Percentiles rank a stretch among this genome's conserved stretches.
These are phyloP conservation scores for Pythium aristosporum DNA, from an alignment of 352 stramenopile genomes.

Conservation along the genomic window DNA sequence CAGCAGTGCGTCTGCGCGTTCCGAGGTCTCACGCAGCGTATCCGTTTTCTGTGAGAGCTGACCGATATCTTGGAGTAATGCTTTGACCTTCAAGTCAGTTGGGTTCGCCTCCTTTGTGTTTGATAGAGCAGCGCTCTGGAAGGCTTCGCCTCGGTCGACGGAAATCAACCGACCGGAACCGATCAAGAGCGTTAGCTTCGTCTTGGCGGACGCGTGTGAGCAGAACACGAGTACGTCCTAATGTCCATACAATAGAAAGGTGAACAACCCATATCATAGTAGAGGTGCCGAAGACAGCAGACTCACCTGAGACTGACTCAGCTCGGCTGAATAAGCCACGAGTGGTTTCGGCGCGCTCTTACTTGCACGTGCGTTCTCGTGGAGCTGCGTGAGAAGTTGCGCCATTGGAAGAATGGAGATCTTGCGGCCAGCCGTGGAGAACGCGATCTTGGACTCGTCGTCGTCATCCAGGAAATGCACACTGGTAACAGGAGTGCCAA, in stretches of 20 bases:
- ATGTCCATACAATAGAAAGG: no score
- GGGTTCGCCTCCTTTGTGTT: not conserved
- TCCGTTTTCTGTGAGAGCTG: slow-evolving; percentile 7
- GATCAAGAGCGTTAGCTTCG: slow-evolving; percentile 5
- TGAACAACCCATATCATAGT: not conserved
- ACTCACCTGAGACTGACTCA: slow-evolving; percentile 7
- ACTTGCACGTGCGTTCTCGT: not conserved
- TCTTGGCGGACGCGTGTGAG: not conserved
- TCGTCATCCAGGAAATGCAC: slow-evolving; percentile 1
- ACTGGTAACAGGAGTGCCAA: not conserved
- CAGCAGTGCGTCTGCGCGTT: slow-evolving; percentile 40
- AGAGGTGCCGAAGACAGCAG: not conserved
- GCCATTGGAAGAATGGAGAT: not conserved
- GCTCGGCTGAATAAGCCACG: not conserved
- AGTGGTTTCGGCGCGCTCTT: not conserved
- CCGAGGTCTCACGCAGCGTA: slow-evolving; percentile 27
- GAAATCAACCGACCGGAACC: slow-evolving; percentile 6
- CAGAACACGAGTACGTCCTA: slow-evolving; percentile 5
- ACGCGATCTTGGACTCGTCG: not conserved
- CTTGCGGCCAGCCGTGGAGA: not conserved
- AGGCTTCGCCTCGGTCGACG: not conserved
- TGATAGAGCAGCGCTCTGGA: not conserved
- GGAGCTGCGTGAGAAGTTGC: slow-evolving; percentile 4
- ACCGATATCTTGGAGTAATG: slow-evolving; percentile 18
- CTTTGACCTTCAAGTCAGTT: slow-evolving; percentile 14